Evolutionary conservation across 108 stramenopile species (phyloP), one percentile per base, ranked within the genome.

Genomic region (Skeletonema potamos): DNA sequence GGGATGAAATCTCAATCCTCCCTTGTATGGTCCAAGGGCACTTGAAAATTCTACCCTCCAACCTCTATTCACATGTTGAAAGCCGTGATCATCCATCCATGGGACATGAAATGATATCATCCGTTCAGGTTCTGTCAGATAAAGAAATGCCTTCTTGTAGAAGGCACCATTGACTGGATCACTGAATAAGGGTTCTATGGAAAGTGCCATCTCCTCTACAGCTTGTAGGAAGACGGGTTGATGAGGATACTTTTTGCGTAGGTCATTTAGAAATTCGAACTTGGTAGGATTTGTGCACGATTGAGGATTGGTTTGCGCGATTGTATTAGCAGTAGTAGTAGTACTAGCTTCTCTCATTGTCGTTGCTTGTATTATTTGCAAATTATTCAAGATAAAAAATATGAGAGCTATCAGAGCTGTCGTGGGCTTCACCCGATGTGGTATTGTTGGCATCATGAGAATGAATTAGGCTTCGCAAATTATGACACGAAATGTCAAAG

Each of bases 1-100:
- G 27, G 94, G 94, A 65, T 95, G 92, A 68, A 97, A 96, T 27
- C 96, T 85, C 1, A 96, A 72, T 5, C 97, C 96, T 37, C 97
- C 97, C 63, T 97, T 96, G 81, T 95, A 98, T 13, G 97, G 97
- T 10, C 97, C 97, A 6, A 96, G 84, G 10, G 94, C 93, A 65
- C 88, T 87, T 37, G 62, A 81, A 68, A 92, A 94, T 65, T 94
- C 89, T n/a, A 94, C 90, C 26, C 93, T 64, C 86, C 86, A 94
- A 3, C 93, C 93, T 30, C 93, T 32, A 60, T 77, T 70, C 13
- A 77, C 51, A 34, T 70, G 62, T 27, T 62, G 68, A 30, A 46
- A 57, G 7, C 79, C 83, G 8, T 66, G 56, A 37, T 77, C 76
- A 51, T 77, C 76, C 76, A 66, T 71, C 76, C 92, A 94, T 1